Base-by-base conservation (phyloP, 1,139 yeast genomes). In the Taiozyma sp. region DNA sequence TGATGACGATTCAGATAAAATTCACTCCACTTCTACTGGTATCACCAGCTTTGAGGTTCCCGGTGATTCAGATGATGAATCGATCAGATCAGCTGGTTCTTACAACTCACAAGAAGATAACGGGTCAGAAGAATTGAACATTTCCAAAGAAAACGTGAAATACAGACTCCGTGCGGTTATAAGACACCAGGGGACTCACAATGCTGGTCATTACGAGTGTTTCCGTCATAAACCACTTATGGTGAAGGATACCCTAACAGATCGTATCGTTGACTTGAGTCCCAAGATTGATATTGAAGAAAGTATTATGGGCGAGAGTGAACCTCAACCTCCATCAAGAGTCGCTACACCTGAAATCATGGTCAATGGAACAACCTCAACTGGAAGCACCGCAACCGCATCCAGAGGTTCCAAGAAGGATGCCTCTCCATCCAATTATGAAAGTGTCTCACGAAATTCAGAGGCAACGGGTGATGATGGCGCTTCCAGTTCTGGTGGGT, bases 131-230 rank as follows among this genome's bases (percentile, higher is more conserved):
- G 59, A 60, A 41, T 48, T 60, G 36, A 58, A 60, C 42, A 38
- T 53, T 39, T 43, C 54, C 10, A 60, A 52, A 34, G 57, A 51
- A 30, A 58, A 57, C 7, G 64, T 64, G 58, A 76, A 70, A 45
- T 91, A 89, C 65, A 73, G 73, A 54, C 73, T 93, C 40, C 79
- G 78, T 57, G 88, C 97, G 1, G 73, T 90, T 58, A 83, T 93
- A 27, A 78, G 90, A 55, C 99, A 93, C 65, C 81, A 84, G 49
- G 99, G 98, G 0, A 83, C 95, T 1, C 98, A 93, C 67, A 79
- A 86, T 22, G 82, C 84, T 46, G 99, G 98, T 0, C 99, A 93
- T 65, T 93, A 88, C 63, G 95, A 87, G 62, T 85, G 93, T 59
- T 88, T 81, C 65, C 82, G 83, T 57, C 79, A 78, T 46, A 88